phyloP scores from a whole-genome alignment of 345 rosid species.

The Eucalyptus dawsonii region DNA sequence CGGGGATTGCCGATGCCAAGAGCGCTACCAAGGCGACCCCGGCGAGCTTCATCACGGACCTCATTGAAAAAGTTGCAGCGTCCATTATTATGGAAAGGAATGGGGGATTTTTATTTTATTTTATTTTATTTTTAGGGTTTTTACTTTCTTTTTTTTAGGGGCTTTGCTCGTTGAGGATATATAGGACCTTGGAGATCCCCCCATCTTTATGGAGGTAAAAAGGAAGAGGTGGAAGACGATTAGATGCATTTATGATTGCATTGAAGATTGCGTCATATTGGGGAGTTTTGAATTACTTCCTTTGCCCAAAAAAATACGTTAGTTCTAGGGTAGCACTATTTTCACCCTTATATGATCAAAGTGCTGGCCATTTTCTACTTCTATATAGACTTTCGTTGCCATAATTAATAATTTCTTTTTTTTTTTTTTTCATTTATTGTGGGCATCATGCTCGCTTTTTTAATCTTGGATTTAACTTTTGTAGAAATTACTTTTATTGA shows the following conservation, averaged over 20 bases:
- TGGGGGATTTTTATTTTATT: neutral
- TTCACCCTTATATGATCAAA: too few relatives aligned
- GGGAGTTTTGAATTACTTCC: neutral
- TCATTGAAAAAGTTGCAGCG: neutral
- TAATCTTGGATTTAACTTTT: too few relatives aligned
- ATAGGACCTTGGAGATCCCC: neutral
- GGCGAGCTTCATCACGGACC: neutral
- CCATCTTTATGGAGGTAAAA: neutral
- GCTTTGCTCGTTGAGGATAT: neutral
- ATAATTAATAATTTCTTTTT: too few relatives aligned
- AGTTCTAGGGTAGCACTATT: neutral
- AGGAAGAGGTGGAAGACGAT: neutral
- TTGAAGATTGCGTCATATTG: neutral
- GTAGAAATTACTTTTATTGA: too few relatives aligned
- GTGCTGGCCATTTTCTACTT: too few relatives aligned
- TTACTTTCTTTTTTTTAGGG: neutral
- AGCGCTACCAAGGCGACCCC: neutral
- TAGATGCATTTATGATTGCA: neutral
- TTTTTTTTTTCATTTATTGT: too few relatives aligned
- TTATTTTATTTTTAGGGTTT: neutral
- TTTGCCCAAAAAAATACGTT: neutral
- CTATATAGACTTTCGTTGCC: too few relatives aligned
- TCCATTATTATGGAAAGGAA: neutral
- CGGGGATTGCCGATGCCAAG: neutral
- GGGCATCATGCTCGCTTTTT: too few relatives aligned